Evolutionary conservation across 2,329 filamentous ascomycete genomes (phyloP).

Genomic region (Pseudocercospora cruenta): DNA sequence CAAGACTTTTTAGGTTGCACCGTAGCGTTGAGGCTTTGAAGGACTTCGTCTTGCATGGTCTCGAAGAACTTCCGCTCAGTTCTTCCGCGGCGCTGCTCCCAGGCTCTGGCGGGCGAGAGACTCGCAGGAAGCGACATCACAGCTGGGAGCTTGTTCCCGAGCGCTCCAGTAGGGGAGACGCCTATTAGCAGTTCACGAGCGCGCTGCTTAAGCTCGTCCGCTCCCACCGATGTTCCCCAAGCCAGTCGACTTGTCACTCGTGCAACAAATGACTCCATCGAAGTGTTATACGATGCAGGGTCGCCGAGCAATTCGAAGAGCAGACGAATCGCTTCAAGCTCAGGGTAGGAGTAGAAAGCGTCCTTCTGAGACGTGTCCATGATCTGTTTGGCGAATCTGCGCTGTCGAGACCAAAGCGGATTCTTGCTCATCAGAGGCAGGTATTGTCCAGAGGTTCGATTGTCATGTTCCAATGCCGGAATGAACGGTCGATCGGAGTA

Average conservation of each 20-base stretch:
- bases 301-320: constrained; percentile 50
- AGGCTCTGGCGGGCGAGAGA: constrained; percentile 48
- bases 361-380: constrained; percentile 49
- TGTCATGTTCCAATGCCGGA: constrained; percentile 48
- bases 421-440: constrained; percentile 50
- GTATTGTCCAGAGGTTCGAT: constrained; percentile 50
- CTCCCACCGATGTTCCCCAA: constrained; percentile 50
- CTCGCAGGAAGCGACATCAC: constrained; percentile 50
- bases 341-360: constrained; percentile 48
- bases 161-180: constrained; percentile 51
- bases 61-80: constrained; percentile 51
- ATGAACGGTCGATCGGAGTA: constrained; percentile 54
- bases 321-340: constrained; percentile 50
- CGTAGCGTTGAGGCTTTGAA: constrained; percentile 35
- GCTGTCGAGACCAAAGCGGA: constrained; percentile 45
- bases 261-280: constrained; percentile 50
- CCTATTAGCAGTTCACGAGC: constrained; percentile 51
- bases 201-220: constrained; percentile 52
- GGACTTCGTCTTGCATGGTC: constrained; percentile 49
- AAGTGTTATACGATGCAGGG: constrained; percentile 48
- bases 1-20: constrained; percentile 38
- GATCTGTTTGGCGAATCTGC: constrained; percentile 51
- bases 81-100: constrained; percentile 48
- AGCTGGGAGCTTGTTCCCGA: constrained; percentile 51
- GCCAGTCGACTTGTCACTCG: constrained; percentile 53